Base-by-base conservation (phyloP, 306 rosid genomes). In the Vicia faba region DNA sequence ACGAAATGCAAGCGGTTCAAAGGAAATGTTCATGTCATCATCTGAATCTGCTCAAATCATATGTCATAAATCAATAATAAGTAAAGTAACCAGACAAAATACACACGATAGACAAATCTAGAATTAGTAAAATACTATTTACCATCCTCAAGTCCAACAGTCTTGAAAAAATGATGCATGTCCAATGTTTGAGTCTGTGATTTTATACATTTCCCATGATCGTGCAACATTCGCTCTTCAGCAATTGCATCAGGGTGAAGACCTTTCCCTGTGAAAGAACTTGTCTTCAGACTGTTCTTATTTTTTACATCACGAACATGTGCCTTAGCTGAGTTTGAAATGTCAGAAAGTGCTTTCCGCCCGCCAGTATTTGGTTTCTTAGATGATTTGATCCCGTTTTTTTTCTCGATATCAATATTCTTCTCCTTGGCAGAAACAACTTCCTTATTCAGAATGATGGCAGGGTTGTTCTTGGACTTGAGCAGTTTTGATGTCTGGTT, bases 301-400 rank as follows among this genome's bases (percentile, higher is more conserved):
- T 55, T 79, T 59, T 61, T 80, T 10, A 51, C 41, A 78, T 71
- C 74, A 7, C 50, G 76, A 18, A 46, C 66, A 19, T 11, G 71
- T 7, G 76, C 71, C 54, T 88, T 77, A 50, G 35, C 72, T 0
- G 83, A 67, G 76, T 89, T 89, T 70, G 96, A 89, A 64, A 89
- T 85, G 78, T 89, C 93, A 61, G 78, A 61, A 48, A 86, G 93
- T 0, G 84, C 84, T 48, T 74, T 83, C 77, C 91, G 86, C 66
- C 78, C 55, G 18, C 70, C 61, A 25, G 76, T 71, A 62, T 59
- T 76, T 63, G 69, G 73, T 73, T 77, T 84, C 53, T 10, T 81
- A 25, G 85, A 79, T 61, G 68, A 75, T 51, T 82, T 85, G 40
- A 61, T 25, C 33, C 51, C 14, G 14, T 75, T 70, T 19, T 61